Evolutionary conservation across 2,329 filamentous ascomycete genomes (phyloP).

Genomic region (Colletotrichum paranaense): DNA sequence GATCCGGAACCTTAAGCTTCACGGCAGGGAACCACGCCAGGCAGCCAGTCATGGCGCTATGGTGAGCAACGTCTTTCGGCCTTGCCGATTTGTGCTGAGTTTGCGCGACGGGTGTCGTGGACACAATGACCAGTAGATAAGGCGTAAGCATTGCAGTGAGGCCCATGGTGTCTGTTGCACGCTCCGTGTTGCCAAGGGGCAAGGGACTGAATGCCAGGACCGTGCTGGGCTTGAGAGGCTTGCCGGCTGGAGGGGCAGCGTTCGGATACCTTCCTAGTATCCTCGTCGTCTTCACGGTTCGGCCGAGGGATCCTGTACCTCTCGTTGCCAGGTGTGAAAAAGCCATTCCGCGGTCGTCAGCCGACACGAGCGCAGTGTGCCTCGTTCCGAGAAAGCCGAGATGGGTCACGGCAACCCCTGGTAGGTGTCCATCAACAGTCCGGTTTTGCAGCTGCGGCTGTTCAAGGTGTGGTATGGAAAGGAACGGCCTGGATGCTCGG

Average conservation of each 20-base stretch:
- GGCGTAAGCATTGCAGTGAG: slow-evolving; percentile 96
- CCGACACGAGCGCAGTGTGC: slow-evolving; percentile 94
- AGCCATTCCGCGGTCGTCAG: slow-evolving; percentile 95
- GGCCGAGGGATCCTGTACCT: slow-evolving; percentile 86
- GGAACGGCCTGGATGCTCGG: slow-evolving; percentile 85
- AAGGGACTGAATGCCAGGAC: slow-evolving; percentile 92
- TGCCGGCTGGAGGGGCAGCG: slow-evolving; percentile 69
- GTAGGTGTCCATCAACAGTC: slow-evolving; percentile 84
- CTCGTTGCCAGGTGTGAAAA: slow-evolving; percentile 96
- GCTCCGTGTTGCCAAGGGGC: slow-evolving; percentile 93
- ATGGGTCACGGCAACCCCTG: slow-evolving; percentile 83
- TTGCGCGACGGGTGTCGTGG: slow-evolving; percentile 94
- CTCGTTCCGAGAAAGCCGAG: slow-evolving; percentile 95
- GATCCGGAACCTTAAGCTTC: slow-evolving; percentile 82
- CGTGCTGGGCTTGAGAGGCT: slow-evolving; percentile 88
- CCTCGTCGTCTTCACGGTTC: slow-evolving; percentile 88
- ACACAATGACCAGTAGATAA: slow-evolving; percentile 95
- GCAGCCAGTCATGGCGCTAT: slow-evolving; percentile 93
- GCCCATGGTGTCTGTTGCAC: slow-evolving; percentile 86
- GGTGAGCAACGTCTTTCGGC: slow-evolving; percentile 89
- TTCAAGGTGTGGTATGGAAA: slow-evolving; percentile 84
- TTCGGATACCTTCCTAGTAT: slow-evolving; percentile 93
- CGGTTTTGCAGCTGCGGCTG: slow-evolving; percentile 71
- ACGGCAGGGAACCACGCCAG: slow-evolving; percentile 98
- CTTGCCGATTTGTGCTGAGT: slow-evolving; percentile 94